These are phyloP conservation scores for Pyrenophora teres DNA, from an alignment of 2,329 filamentous ascomycete species.

Conservation along the genomic window DNA sequence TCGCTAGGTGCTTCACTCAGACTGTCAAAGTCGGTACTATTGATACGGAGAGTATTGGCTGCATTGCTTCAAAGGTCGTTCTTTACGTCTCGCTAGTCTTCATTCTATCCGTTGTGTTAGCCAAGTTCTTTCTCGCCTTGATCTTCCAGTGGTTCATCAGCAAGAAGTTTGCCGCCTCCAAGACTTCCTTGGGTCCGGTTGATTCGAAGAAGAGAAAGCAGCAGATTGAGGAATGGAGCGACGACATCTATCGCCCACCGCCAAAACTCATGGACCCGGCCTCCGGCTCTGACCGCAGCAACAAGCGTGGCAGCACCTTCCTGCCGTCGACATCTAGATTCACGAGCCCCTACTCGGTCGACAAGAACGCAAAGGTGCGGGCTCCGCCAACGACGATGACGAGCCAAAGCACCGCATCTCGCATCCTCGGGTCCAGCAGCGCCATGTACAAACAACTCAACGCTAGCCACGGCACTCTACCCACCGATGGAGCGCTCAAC, in stretches of 20 bases:
- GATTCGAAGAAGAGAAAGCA: conserved; percentile 83
- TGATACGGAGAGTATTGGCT: conserved; percentile 94
- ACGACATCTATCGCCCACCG: conserved; percentile 94
- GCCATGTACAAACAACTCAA: conserved; percentile 71
- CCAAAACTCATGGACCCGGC: conserved; percentile 77
- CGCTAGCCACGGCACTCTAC: conserved; percentile 61
- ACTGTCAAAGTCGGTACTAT: conserved; percentile 96
- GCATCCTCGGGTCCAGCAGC: conserved; percentile 67
- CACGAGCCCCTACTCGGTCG: conserved; percentile 83
- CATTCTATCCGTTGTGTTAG: conserved; percentile 84
- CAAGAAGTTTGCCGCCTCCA: conserved; percentile 79
- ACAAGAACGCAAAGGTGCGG: conserved; percentile 60
- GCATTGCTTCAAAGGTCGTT: conserved; percentile 96
- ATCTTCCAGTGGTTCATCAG: conserved; percentile 97
- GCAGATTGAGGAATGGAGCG: conserved; percentile 97
- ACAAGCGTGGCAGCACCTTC: conserved; percentile 82
- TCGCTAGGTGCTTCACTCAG: conserved; percentile 86
- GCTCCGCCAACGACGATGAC: conserved; percentile 89
- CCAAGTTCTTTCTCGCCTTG: conserved; percentile 86
- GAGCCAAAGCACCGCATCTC: conserved; percentile 77
- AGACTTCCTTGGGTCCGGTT: conserved; percentile 76
- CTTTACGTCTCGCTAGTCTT: conserved; percentile 91
- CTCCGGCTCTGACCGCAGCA: conserved; percentile 68
- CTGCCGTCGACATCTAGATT: conserved; percentile 93
- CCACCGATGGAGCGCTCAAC: conserved; percentile 46